Base-by-base conservation (phyloP, 1,139 yeast species). In the Hyphopichia khmerensis region DNA sequence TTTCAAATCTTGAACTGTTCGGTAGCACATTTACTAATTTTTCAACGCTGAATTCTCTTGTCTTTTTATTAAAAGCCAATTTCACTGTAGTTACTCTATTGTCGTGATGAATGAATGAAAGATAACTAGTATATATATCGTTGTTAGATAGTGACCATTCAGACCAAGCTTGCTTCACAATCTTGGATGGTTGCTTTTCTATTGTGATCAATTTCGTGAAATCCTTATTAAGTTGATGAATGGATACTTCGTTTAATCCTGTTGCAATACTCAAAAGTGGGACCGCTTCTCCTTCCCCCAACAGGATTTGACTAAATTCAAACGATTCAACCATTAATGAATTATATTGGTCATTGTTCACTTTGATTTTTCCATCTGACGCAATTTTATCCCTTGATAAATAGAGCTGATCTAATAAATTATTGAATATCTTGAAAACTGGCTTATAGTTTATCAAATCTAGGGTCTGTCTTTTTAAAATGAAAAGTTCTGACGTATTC, bases 401-500 rank as follows among this genome's bases (percentile, higher is more conserved):
- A 2, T 40, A 43, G 30, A 65, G 54, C 23, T 64, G 62, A 15
- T 50, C 42, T 5, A 63, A 47, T 23, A 68, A 49, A 7, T 53
- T 44, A 6, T 65, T 60, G 43, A 70, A 66, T 27, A 69, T 48
- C 31, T 63, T 61, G 33, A 57, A 49, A 35, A 53, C 55, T 2
- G 66, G 60, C 16, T 40, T 36, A 44, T 64, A 69, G 33, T 57
- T 57, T 35, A 56, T 62, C 2, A 52, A 45, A 23, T 52, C 57
- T 10, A 50, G 46, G 17, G 57, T 53, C 5, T 57, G 53, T 40
- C 76, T 52, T 33, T 59, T 57, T 17, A 72, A 49, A 3, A 70
- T 49, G 35, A 72, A 44, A 11, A 72, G 50, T 44, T 73, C 79
- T 0, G 72, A 73, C 1, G 77, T 62, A 43, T 69, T 72, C 39